Evolutionary conservation across 1,139 yeast genomes (phyloP).

Genomic region (Suhomyces bribrorum): DNA sequence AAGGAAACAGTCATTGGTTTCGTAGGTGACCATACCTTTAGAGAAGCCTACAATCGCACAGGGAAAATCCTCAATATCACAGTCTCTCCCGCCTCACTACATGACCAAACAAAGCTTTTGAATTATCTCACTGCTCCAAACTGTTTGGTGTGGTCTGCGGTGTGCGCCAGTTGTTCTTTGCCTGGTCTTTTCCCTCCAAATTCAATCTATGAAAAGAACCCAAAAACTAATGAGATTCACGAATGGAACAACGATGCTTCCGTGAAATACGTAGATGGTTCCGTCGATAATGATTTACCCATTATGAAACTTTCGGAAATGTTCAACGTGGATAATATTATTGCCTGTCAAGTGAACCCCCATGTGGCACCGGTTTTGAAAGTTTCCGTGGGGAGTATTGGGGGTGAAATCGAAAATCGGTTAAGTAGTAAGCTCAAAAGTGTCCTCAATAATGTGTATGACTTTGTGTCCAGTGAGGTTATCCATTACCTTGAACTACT

Average conservation of each 20-base stretch:
- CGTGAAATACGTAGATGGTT: slow-evolving; percentile 88
- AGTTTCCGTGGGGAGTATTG: slow-evolving; percentile 64
- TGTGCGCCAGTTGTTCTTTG: slow-evolving; percentile 92
- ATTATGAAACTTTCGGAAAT: slow-evolving; percentile 86
- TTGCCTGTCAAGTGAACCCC: slow-evolving; percentile 96
- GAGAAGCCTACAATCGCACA: slow-evolving; percentile 61
- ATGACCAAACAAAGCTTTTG: slow-evolving; percentile 55
- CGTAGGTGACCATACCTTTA: slow-evolving; percentile 83
- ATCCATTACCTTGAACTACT: slow-evolving; percentile 74
- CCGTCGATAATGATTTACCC: slow-evolving; percentile 93
- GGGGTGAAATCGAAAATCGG: slow-evolving; percentile 69
- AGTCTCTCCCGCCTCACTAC: slow-evolving; percentile 59
- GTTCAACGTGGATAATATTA: slow-evolving; percentile 95
- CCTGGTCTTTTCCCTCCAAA: slow-evolving; percentile 91
- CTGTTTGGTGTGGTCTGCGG: slow-evolving; percentile 75
- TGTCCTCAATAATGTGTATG: slow-evolving; percentile 57
- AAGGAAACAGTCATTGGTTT: slow-evolving; percentile 72
- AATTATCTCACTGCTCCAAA: slow-evolving; percentile 53
- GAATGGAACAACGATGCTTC: slow-evolving; percentile 84
- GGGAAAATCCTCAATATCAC: slow-evolving; percentile 60
- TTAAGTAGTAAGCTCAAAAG: slow-evolving; percentile 56
- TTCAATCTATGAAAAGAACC: slow-evolving; percentile 80
- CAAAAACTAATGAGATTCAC: slow-evolving; percentile 62
- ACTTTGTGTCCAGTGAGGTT: slow-evolving; percentile 65
- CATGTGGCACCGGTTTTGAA: slow-evolving; percentile 88